Percentiles rank a stretch among this genome's conserved stretches.
These are phyloP conservation scores for Adiantum capillusveneris DNA, from an alignment of 75 land plant species.

Conservation along the genomic window DNA sequence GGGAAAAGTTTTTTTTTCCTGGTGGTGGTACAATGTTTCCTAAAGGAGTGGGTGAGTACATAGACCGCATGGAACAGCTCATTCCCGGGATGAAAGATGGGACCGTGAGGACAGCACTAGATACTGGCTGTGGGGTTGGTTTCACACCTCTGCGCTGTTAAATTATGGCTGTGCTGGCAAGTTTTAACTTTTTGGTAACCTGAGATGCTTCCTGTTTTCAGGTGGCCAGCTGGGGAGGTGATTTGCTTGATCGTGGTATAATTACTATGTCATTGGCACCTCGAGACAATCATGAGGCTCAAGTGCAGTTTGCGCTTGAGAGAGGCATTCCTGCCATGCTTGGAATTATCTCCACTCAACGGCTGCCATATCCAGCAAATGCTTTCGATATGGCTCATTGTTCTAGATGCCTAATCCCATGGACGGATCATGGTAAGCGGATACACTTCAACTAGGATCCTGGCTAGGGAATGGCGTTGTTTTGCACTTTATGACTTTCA, in stretches of 20 bases:
- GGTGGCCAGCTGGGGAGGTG: constrained; percentile 99
- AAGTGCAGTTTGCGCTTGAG: constrained; percentile 96
- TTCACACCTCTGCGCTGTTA: too few relatives aligned
- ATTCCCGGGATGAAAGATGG: constrained; percentile 94
- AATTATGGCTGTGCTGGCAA: too few relatives aligned
- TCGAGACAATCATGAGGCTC: constrained; percentile 94
- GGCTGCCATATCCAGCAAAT: constrained; percentile 87
- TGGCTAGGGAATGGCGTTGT: too few relatives aligned
- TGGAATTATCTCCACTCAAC: constrained; percentile 83
- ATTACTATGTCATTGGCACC: constrained; percentile 88
- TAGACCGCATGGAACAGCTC: constrained; percentile 67
- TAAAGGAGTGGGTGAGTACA: constrained; percentile 68
- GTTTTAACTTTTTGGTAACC: too few relatives aligned
- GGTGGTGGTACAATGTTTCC: constrained; percentile 99
- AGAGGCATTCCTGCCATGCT: constrained; percentile 94
- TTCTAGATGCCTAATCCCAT: constrained; percentile 93
- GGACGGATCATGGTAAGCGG: constrained; percentile 79
- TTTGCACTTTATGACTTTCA: too few relatives aligned
- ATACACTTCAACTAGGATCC: too few relatives aligned
- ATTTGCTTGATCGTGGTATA: constrained; percentile 69
- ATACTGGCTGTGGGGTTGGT: constrained; percentile 98
- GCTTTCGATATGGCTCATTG: constrained; percentile 99
- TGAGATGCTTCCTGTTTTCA: constrained; percentile 5
- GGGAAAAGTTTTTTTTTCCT: constrained; percentile 90
- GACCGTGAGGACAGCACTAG: constrained; percentile 79